Conservation (phyloP, 768 basidiomycete genomes). For the Coprinopsis cinerea region DNA sequence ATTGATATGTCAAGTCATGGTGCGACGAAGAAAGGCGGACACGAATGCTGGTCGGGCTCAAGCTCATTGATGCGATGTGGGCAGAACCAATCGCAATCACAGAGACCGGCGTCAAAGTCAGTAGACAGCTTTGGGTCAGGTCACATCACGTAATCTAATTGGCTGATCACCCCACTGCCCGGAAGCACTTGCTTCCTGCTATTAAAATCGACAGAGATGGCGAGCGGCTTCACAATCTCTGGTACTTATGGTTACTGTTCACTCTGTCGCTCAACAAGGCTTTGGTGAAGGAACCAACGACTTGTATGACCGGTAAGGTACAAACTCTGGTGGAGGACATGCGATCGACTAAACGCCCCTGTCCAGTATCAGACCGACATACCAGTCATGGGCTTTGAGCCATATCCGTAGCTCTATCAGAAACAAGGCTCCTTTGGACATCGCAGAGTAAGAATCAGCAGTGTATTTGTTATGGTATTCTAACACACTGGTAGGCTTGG, state of each 20-base stretch:
- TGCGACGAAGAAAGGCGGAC: constrained; percentile 9
- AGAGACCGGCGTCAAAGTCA: no score
- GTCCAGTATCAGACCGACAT: constrained; percentile 73
- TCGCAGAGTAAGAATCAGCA: constrained; percentile 51
- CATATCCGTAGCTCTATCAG: constrained; percentile 50
- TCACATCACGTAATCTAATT: no score
- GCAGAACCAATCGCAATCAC: no score
- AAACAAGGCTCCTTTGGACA: constrained; percentile 38
- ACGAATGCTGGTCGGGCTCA: constrained; percentile 3
- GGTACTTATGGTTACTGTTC: constrained; percentile 38
- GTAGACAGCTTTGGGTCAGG: no score
- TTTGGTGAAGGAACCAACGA: constrained; percentile 82
- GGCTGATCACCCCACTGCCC: no score
- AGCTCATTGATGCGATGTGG: constrained; percentile 4
- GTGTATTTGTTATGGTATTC: background rate
- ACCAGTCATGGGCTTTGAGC: constrained; percentile 57
- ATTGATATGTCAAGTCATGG: constrained; percentile 8
- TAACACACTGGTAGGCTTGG: constrained; percentile 53
- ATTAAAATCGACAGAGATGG: no score
- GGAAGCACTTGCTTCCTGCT: no score
- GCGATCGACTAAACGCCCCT: background rate
- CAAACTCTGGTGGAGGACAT: background rate
- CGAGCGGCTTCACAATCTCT: background rate
- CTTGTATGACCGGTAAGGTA: constrained; percentile 60
- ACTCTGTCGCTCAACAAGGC: constrained; percentile 62